Evolutionary conservation across 352 stramenopile species (phyloP).

Genomic region (Pythium brachiatum): DNA sequence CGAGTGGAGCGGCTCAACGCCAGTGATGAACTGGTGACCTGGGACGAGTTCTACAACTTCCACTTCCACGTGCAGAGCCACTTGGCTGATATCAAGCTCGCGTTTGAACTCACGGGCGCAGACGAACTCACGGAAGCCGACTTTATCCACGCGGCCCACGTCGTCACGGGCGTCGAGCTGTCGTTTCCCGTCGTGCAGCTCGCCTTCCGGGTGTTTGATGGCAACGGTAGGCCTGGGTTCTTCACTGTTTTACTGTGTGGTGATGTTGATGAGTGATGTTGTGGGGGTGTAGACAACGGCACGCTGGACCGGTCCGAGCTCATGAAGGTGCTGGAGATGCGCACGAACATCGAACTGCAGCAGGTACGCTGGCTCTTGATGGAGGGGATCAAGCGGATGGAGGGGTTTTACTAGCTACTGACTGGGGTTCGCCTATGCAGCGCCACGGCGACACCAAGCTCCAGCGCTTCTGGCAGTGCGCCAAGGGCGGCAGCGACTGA

Average conservation of each 20-base stretch:
- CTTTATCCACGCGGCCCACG: conserved; percentile 61
- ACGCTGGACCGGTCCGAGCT: conserved; percentile 66
- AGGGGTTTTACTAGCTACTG: not conserved
- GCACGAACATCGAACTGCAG: conserved; percentile 49
- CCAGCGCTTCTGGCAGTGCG: conserved; percentile 19
- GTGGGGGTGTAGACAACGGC: conserved; percentile 40
- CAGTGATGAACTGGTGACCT: conserved; percentile 62
- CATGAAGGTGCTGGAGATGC: conserved; percentile 67
- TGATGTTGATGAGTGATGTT: not conserved
- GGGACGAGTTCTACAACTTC: conserved; percentile 73
- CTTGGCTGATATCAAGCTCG: conserved; percentile 68
- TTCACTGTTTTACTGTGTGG: not conserved
- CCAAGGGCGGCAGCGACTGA: conserved; percentile 16
- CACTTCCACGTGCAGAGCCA: conserved; percentile 73
- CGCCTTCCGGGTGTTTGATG: conserved; percentile 74
- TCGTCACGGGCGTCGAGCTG: conserved; percentile 67
- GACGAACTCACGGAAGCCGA: conserved; percentile 74
- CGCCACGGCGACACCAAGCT: conserved; percentile 14
- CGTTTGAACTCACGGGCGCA: conserved; percentile 59
- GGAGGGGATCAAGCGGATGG: not conserved
- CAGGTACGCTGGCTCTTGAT: conserved; percentile 28
- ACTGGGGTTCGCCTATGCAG: not conserved
- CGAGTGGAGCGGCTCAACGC: conserved; percentile 56
- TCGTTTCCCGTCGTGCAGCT: conserved; percentile 68
- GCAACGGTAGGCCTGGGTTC: conserved; percentile 43